Base-by-base conservation (phyloP, 129 eudicot species). In the Lactuca sativa region DNA sequence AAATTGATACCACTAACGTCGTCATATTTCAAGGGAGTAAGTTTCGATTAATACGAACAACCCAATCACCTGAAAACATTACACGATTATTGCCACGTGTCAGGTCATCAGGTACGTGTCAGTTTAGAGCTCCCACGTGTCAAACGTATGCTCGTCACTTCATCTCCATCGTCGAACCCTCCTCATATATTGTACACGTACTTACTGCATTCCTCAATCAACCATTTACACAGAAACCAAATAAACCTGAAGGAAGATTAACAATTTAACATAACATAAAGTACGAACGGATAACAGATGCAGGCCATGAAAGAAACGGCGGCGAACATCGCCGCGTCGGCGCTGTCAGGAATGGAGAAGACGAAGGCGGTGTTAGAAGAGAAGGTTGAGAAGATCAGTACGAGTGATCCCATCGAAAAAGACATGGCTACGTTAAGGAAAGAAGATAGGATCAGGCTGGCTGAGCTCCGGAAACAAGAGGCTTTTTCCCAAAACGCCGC, bases 301-400 rank as follows among this genome's bases (percentile, higher is more conserved):
- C 78, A 84, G 68, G 62, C 80, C 0, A 83, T 75, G 14, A 72
- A 72, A 62, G 90, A 87, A 66, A 80, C 85, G 30, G 86, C 81
- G 44, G 84, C 95, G 10, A 82, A 87, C 72, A 56, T 87, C 3
- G 95, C 87, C 0, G 95, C 90, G 0, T 79, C 95, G 21, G 90
- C 95, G 7, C 59, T 79, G 71, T 82, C 90, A 0, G 90, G 95
- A 3, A 66, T 87, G 82, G 95, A 84, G 51, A 87, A 87, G 36
- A 80, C 90, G 0, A 77, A 77, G 56, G 95, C 95, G 33, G 75
- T 78, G 17, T 12, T 81, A 3, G 85, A 78, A 55, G 95, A 84
- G 58, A 87, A 87, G 77, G 86, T 74, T 16, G 95, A 84, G 64
- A 79, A 40, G 54, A 71, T 84, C 12, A 81, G 73, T 7, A 66